Percentiles rank a stretch among this genome's conserved stretches.
These are phyloP conservation scores for Castanea crenata DNA, from an alignment of 306 rosid species.

Conservation along the genomic window DNA sequence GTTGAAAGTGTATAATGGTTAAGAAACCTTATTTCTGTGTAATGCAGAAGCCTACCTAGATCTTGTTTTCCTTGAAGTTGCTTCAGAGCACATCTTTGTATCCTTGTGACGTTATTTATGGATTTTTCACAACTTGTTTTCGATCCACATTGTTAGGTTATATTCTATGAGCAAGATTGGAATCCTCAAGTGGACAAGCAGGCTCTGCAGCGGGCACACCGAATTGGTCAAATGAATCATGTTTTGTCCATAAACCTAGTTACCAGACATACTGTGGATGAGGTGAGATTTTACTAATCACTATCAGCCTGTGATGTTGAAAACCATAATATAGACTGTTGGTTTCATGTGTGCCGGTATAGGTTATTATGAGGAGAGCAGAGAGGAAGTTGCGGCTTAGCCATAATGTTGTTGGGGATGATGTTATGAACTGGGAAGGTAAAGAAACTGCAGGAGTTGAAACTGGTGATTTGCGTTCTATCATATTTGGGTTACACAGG, in stretches of 20 bases:
- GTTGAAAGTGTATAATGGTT: too few relatives aligned
- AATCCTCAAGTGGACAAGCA: conserved; percentile 97
- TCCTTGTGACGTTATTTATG: not conserved
- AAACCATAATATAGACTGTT: conserved; percentile 14
- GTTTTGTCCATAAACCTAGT: conserved; percentile 76
- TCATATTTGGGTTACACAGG: conserved; percentile 69
- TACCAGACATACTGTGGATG: conserved; percentile 72
- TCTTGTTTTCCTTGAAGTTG: too few relatives aligned
- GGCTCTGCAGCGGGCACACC: conserved; percentile 92
- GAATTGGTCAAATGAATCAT: conserved; percentile 86
- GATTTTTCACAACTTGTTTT: not conserved
- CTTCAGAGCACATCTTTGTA: not conserved
- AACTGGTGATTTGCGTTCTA: conserved; percentile 68
- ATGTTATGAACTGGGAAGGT: conserved; percentile 41
- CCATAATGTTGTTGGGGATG: conserved; percentile 71
- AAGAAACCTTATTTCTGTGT: too few relatives aligned
- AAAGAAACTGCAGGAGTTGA: conserved; percentile 49
- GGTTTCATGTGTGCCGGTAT: conserved; percentile 25
- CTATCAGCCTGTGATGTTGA: conserved; percentile 2
- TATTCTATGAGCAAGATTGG: conserved; percentile 99
- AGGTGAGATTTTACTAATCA: conserved; percentile 47
- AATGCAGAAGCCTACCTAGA: too few relatives aligned
- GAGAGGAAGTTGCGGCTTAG: conserved; percentile 84
- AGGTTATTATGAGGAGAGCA: conserved; percentile 94
- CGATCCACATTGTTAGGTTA: conserved; percentile 47